Percentiles rank a stretch among this genome's conserved stretches.
These are phyloP conservation scores for Xylaria hypoxylon DNA, from an alignment of 2,329 filamentous ascomycete genomes.

Conservation along the genomic window DNA sequence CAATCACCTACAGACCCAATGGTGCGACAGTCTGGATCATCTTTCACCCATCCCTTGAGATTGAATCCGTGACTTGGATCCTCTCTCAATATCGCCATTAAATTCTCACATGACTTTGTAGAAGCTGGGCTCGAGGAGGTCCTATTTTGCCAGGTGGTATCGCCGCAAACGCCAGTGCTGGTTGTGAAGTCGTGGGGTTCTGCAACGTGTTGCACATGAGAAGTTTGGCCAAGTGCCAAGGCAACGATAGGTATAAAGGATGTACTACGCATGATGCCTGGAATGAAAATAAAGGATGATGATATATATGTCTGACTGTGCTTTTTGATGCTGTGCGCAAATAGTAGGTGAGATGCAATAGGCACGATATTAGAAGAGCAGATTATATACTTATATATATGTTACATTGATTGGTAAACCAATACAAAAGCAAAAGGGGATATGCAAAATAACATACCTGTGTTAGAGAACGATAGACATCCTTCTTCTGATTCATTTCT, in stretches of 20 bases:
- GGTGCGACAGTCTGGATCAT: neutral
- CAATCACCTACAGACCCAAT: neutral
- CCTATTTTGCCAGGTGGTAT: neutral
- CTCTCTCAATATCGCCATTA: neutral
- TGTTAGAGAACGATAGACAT: conserved; percentile 6
- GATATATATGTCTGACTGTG: neutral
- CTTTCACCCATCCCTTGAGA: conserved; percentile 5
- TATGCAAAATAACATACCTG: neutral
- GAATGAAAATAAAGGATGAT: neutral
- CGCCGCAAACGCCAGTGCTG: conserved; percentile 1
- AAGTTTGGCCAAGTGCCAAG: neutral
- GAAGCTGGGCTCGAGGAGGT: conserved; percentile 1
- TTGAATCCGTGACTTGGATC: neutral
- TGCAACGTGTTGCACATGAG: conserved; percentile 1
- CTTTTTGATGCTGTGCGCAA: neutral
- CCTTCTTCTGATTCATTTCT: neutral
- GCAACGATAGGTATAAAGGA: neutral
- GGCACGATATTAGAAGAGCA: neutral
- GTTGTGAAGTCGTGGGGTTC: neutral
- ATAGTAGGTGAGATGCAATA: neutral
- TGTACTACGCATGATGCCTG: neutral
- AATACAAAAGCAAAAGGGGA: neutral
- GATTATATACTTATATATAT: neutral
- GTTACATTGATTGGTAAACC: neutral
- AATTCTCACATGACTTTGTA: neutral